Base-by-base conservation (phyloP, 805 yeast species). In the Kurtzmaniella cleridarum region DNA sequence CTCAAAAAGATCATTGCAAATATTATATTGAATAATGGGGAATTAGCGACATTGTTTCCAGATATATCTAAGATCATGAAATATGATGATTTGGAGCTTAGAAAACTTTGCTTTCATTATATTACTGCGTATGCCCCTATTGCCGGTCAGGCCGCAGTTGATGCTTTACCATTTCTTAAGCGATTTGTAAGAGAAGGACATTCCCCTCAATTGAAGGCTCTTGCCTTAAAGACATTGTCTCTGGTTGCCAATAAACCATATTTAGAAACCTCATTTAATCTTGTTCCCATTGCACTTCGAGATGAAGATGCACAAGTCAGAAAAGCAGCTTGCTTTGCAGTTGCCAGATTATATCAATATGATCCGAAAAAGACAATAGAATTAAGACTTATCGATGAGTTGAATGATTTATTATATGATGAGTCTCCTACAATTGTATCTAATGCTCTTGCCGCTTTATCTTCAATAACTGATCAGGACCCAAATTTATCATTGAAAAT, bases 1-100 rank as follows among this genome's bases (percentile, higher is more conserved):
- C 50, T 91, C 51, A 81, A 81, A 57, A 84, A 84, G 51, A 74
- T 88, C 20, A 70, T 90, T 6, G 91, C 95, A 32, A 90, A 89
- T 59, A 73, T 88, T 59, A 82, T 95, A 5, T 71, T 88, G 60
- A 88, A 89, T 36, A 87, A 86, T 57, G 73, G 73, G 40, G 96
- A 91, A 53, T 77, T 89, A 76, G 69, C 78, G 9, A 57, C 63
- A 14, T 55, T 91, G 39, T 75, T 81, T 51, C 79, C 81, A 1
- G 95, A 86, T 37, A 73, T 87, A 5, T 42, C 77, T 5, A 53
- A 57, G 27, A 60, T 81, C n/a, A 64, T 84, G 51, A 66, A 68
- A 34, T 57, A 48, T 20, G 73, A 73, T 47, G 95, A 87, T 59
- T 42, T 79, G 24, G 95, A 85, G 47, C 67, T 82, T 38, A 78